phyloP scores from a whole-genome alignment of 306 rosid species.

The Elaeagnus macrophylla region DNA sequence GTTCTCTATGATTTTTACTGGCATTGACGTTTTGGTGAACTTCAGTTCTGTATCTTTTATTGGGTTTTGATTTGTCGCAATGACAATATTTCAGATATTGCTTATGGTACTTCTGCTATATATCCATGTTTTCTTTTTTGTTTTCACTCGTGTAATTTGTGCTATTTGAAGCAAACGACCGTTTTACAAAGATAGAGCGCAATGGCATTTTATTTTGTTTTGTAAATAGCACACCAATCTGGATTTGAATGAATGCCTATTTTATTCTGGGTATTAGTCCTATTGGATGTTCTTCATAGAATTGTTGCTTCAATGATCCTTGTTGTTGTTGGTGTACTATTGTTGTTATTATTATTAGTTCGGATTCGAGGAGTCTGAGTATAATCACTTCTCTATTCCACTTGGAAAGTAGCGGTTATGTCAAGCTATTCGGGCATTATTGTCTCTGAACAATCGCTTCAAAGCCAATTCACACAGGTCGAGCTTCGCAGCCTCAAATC shows the following conservation, averaged over 20 bases:
- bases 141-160: no score
- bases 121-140: no score
- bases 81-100: no score
- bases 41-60: conserved; percentile 3
- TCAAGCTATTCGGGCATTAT: conserved; percentile 69
- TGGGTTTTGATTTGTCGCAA: no score
- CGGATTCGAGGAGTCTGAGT: conserved; percentile 12
- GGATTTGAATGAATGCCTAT: conserved; percentile 18
- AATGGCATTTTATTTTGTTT: conserved; percentile 13
- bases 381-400: conserved; percentile 3
- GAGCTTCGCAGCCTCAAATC: conserved; percentile 83
- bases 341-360: conserved; percentile 12
- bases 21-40: conserved; percentile 1
- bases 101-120: no score
- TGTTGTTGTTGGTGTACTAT: conserved; percentile 1
- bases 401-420: conserved; percentile 41
- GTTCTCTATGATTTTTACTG: not conserved
- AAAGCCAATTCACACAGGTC: conserved; percentile 88
- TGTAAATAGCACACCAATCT: conserved; percentile 13
- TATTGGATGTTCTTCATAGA: conserved; percentile 15
- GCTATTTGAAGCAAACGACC: no score
- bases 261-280: conserved; percentile 23
- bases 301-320: conserved; percentile 6
- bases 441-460: no score
- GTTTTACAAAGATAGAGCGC: no score